Conservation (phyloP, 495 filamentous ascomycete species). For the Daldinia caldariorum region DNA sequence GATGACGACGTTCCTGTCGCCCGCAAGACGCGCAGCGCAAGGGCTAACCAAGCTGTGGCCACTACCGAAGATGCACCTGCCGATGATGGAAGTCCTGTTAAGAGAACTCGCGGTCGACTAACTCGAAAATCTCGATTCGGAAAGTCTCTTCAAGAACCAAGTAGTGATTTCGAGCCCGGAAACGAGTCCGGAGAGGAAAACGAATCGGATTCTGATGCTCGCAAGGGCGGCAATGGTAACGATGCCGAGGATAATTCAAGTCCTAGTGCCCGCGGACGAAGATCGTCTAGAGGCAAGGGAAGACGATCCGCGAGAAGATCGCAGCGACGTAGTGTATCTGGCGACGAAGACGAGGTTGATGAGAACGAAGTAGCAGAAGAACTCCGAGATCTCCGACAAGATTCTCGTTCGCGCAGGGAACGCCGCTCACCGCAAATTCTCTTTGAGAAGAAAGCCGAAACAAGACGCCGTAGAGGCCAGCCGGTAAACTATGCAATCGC, state of each 20-base stretch:
- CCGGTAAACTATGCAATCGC: constrained; percentile 67
- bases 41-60: constrained; percentile 43
- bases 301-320: constrained; percentile 50
- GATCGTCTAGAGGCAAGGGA: constrained; percentile 50
- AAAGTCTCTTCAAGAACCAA: constrained; percentile 69
- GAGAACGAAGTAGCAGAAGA: constrained; percentile 83
- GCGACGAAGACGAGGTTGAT: constrained; percentile 72
- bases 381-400: constrained; percentile 69
- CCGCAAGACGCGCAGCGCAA: constrained; percentile 60
- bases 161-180: constrained; percentile 88
- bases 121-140: constrained; percentile 63
- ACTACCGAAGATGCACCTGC: constrained; percentile 52
- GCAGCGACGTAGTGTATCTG: constrained; percentile 53
- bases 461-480: constrained; percentile 52
- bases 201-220: constrained; percentile 55
- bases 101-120: constrained; percentile 54
- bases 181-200: constrained; percentile 68
- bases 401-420: constrained; percentile 58
- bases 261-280: constrained; percentile 53
- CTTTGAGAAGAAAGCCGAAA: constrained; percentile 54
- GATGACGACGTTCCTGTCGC: constrained; percentile 70
- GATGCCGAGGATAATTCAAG: constrained; percentile 56
- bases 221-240: constrained; percentile 36
- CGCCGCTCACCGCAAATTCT: constrained; percentile 66
- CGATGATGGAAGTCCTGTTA: constrained; percentile 44